phyloP scores from a whole-genome alignment of 768 basidiomycete species.

The Leccinellum albellum region DNA sequence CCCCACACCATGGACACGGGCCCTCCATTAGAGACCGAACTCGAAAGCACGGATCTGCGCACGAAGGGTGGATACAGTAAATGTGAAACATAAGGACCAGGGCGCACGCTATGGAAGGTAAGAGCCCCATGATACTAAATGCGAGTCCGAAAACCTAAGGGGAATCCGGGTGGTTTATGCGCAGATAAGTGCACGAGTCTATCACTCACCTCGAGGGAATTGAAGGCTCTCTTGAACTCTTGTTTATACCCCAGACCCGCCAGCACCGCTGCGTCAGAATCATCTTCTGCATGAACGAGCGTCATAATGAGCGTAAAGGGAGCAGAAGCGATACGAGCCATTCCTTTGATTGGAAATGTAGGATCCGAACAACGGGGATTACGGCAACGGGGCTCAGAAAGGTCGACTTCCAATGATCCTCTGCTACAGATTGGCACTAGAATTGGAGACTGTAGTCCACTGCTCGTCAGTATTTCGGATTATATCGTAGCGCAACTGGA shows the following conservation, averaged over 20 bases:
- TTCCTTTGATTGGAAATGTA: neutral
- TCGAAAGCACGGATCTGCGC: conserved; percentile 39
- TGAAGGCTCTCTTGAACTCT: conserved; percentile 33
- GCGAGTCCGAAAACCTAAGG: conserved; percentile 65
- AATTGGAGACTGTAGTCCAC: too few relatives aligned
- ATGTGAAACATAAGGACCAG: conserved; percentile 10
- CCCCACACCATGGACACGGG: conserved; percentile 42
- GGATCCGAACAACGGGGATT: neutral
- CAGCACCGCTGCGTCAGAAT: conserved; percentile 26
- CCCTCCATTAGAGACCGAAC: conserved; percentile 46
- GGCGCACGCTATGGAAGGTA: conserved; percentile 56
- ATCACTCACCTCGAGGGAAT: conserved; percentile 24
- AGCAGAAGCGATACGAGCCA: neutral
- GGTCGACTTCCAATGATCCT: too few relatives aligned
- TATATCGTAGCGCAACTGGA: too few relatives aligned
- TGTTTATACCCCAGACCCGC: conserved; percentile 32
- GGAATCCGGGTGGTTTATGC: neutral
- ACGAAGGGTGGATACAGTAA: neutral
- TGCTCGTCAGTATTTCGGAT: neutral
- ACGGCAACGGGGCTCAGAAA: neutral
- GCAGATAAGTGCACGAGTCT: too few relatives aligned
- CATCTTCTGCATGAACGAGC: neutral
- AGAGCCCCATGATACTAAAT: conserved; percentile 65
- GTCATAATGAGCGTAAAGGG: neutral
- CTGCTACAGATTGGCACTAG: too few relatives aligned